Conservation (phyloP, 106 monocot species). For the Allium sativum region DNA sequence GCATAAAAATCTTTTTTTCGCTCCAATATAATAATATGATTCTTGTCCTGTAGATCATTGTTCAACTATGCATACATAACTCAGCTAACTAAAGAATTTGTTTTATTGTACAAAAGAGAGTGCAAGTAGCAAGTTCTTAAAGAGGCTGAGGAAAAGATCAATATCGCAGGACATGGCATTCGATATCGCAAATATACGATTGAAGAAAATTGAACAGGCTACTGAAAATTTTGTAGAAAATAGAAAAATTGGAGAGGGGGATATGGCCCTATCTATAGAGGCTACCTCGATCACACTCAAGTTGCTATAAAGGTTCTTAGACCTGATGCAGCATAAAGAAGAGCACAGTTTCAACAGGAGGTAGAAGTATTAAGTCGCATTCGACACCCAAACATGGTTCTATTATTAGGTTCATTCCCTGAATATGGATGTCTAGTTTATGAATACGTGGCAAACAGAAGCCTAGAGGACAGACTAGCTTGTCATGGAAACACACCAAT, state of each 20-base stretch:
- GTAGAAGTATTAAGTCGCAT: slow-evolving; percentile 14
- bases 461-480: slow-evolving; percentile 18
- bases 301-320: slow-evolving; percentile 78
- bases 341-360: slow-evolving; percentile 86
- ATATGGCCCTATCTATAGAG: slow-evolving; percentile 9
- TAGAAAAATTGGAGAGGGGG: too few species aligned
- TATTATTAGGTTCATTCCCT: slow-evolving; percentile 21
- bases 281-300: slow-evolving; percentile 57
- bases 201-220: slow-evolving; percentile 54
- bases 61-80: too few species aligned
- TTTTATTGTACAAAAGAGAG: slow-evolving; percentile 35
- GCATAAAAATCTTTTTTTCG: too few species aligned
- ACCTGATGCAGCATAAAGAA: slow-evolving; percentile 8
- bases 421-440: slow-evolving; percentile 26
- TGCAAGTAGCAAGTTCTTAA: slow-evolving; percentile 36
- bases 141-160: slow-evolving; percentile 60
- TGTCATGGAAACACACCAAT: slow-evolving; percentile 12
- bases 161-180: slow-evolving; percentile 31
- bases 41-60: too few species aligned
- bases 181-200: slow-evolving; percentile 69
- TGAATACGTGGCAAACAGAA: slow-evolving; percentile 27
- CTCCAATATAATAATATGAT: too few species aligned
- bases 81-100: too few species aligned
- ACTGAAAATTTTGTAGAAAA: slow-evolving; percentile 18
- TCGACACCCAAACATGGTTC: slow-evolving; percentile 26